phyloP scores from a whole-genome alignment of 768 basidiomycete species.

The Calvatia gigantea region DNA sequence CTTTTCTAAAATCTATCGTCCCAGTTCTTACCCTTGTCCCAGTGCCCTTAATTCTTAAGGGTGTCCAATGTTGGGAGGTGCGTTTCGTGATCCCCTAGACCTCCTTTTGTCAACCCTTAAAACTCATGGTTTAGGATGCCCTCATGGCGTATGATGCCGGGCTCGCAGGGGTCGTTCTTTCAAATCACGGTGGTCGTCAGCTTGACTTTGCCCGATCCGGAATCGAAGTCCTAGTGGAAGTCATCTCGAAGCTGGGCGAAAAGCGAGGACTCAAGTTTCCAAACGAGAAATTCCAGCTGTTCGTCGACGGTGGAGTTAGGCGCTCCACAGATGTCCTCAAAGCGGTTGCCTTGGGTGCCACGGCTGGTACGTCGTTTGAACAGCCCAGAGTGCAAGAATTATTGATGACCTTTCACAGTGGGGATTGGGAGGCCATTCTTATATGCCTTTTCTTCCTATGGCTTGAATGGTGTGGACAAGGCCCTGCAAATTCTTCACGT shows the following conservation, averaged over 20 bases:
- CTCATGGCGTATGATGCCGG: conserved; percentile 78
- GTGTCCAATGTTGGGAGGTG: conserved; percentile 83
- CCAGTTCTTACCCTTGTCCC: neutral
- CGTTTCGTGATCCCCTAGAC: conserved; percentile 12
- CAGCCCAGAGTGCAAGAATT: neutral
- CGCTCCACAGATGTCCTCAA: conserved; percentile 89
- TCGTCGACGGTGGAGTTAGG: conserved; percentile 93
- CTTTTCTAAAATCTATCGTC: conserved; percentile 29
- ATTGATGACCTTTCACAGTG: conserved; percentile 33
- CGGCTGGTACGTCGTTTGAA: conserved; percentile 50
- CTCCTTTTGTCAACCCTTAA: neutral
- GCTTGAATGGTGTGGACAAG: conserved; percentile 80
- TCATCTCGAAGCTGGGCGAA: conserved; percentile 66
- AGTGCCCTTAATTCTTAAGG: conserved; percentile 93
- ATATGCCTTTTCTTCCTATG: conserved; percentile 88
- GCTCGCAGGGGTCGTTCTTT: conserved; percentile 76
- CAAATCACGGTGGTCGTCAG: conserved; percentile 82
- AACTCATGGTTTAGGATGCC: conserved; percentile 51
- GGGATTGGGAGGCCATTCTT: conserved; percentile 85
- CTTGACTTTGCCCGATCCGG: conserved; percentile 83
- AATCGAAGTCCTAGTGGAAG: conserved; percentile 86
- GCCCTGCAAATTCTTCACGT: conserved; percentile 79
- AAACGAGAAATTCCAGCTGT: conserved; percentile 78
- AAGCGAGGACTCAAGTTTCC: conserved; percentile 70
- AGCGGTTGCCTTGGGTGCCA: conserved; percentile 86